A percentile compares a stretch with the other conserved stretches of the same genome.
phyloP scores from a whole-genome alignment of 352 stramenopile species.

The Globisporangium takayamanum region DNA sequence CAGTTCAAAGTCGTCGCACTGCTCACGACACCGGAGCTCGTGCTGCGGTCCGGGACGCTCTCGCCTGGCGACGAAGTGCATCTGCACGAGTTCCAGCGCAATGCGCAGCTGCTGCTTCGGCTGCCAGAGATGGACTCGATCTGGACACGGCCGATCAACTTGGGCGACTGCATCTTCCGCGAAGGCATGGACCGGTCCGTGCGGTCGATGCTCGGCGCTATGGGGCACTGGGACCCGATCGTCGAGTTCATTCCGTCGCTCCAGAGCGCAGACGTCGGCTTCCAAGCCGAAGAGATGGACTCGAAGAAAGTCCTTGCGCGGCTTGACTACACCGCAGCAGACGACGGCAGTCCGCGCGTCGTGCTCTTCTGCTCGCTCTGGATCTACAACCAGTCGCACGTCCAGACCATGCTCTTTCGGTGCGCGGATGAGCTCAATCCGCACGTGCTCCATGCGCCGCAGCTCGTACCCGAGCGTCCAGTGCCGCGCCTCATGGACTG shows the following conservation, averaged over 20 bases:
- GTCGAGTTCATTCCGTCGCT: slow-evolving; percentile 69
- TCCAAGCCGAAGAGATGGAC: slow-evolving; percentile 62
- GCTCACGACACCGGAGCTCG: slow-evolving; percentile 14
- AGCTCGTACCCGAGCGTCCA: slow-evolving; percentile 54
- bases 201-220: slow-evolving; percentile 53
- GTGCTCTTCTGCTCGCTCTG: slow-evolving; percentile 81
- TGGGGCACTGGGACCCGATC: slow-evolving; percentile 44
- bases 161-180: slow-evolving; percentile 80
- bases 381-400: slow-evolving; percentile 89
- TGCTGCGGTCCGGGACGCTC: slow-evolving; percentile 62
- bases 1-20: slow-evolving; percentile 74
- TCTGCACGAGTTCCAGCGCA: slow-evolving; percentile 78
- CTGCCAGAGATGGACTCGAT: slow-evolving; percentile 84
- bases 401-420: slow-evolving; percentile 71
- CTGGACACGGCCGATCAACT: slow-evolving; percentile 60
- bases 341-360: slow-evolving; percentile 77
- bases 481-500: slow-evolving; percentile 85
- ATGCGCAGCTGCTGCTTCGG: slow-evolving; percentile 60
- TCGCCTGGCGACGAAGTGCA: slow-evolving; percentile 79
- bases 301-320: slow-evolving; percentile 64
- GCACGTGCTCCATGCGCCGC: slow-evolving; percentile 41
- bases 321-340: slow-evolving; percentile 76
- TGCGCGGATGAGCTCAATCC: slow-evolving; percentile 50
- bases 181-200: slow-evolving; percentile 66
- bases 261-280: slow-evolving; percentile 39